Conservation (phyloP, 108 stramenopile species). For the Seminavis robusta region DNA sequence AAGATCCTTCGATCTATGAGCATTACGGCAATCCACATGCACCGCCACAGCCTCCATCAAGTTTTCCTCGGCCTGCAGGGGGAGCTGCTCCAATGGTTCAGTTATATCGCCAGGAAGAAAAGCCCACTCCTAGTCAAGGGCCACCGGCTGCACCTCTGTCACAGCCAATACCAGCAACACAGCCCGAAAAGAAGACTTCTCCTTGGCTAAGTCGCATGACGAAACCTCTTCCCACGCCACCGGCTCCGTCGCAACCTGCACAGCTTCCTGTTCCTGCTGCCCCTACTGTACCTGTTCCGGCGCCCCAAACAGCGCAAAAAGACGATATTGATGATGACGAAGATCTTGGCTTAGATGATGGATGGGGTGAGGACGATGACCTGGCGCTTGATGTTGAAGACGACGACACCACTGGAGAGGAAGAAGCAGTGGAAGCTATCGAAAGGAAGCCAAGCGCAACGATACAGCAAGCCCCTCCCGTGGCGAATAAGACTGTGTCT, state of each 20-base stretch:
- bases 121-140: no score
- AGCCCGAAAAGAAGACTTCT: no score
- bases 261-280: no score
- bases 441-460: neutral
- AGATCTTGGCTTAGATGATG: conserved; percentile 11
- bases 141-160: no score
- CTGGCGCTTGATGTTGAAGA: conserved; percentile 11
- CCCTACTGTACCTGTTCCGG: no score
- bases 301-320: no score
- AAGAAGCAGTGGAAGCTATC: neutral
- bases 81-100: neutral
- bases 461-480: neutral
- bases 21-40: neutral
- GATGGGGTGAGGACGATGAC: conserved; percentile 35
- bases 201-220: no score
- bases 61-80: neutral
- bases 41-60: neutral
- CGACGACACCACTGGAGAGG: neutral
- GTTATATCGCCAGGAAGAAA: no score
- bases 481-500: neutral
- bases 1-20: conserved; percentile 31
- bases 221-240: no score
- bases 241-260: no score
- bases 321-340: no score
- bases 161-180: no score